Evolutionary conservation across 2,329 filamentous ascomycete genomes (phyloP), one percentile per base, ranked within the genome.

Genomic region (Clonostachys byssicola): DNA sequence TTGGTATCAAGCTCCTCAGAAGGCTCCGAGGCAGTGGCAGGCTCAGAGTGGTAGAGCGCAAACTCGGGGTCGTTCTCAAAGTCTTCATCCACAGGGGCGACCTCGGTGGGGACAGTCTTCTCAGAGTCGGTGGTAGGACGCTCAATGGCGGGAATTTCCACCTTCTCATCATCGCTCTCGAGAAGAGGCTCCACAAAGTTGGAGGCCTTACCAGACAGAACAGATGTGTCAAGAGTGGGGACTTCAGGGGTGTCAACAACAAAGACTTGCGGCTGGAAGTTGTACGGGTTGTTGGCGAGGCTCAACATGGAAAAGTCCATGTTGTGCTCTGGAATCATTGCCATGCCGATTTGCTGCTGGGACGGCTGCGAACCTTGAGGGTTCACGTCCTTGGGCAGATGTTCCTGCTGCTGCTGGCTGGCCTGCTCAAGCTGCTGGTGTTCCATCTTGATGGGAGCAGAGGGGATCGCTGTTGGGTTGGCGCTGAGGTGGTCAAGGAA

Each of bases 251-350:
- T 78, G 53, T 88, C 82, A n/a, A 92, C 81, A 44, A 89, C 80
- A 58, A 88, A 95, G 43, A 88, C 84, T 61, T 84, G 83, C 20
- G 85, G 83, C 61, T 87, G 83, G 64, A 80, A 85, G 63, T 73
- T 75, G 64, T 77, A 83, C 49, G 73, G 71, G 47, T 70, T 65
- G 46, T 68, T 63, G 58, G 79, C 79, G 42, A 91, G 65, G 53
- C 62, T 72, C n/a, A 94, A 77, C 68, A 86, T 80, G 46, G 84
- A 81, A 57, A 91, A 85, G 59, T 95, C 88, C 66, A 91, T 75
- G 45, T 72, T 76, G 56, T 88, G 83, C 67, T 95, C 90, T 2
- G 90, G 89, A 42, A 95, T 83, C 78, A 92, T 87, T 49, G 87
- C 82, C 78, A 95, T 88, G 60, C 85, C 85, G 54, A 92, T 86